Evolutionary conservation across 805 yeast genomes (phyloP), one percentile per base, ranked within the genome.

Genomic region (Wickerhamomyces strasburgensis): DNA sequence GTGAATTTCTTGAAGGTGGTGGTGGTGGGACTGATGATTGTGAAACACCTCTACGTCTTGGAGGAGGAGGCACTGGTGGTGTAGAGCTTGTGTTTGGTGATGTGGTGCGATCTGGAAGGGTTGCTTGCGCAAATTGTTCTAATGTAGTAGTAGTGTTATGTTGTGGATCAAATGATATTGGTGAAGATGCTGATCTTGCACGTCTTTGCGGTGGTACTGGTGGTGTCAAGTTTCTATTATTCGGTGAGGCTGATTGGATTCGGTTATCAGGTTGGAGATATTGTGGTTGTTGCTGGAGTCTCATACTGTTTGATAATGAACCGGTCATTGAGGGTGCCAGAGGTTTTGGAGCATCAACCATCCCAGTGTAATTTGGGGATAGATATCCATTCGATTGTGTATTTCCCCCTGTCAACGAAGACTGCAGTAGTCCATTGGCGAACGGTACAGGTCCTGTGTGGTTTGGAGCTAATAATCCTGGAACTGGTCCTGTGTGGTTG

Each of bases 321-420:
- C 70, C 70, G 1, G 71, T 65, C 33, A 64, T 60, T 21, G 68
- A 51, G 4, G 70, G 70, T 33, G 51, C 53, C 35, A 64, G 39
- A 5, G 61, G 58, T 28, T 45, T n/a, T 46, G 40, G 19, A 19
- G 33, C 6, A 17, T 18, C 19, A 11, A 32, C 10, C 5, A 6
- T 19, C 19, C 43, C 41, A 25, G 38, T 33, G 36, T 40, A 29
- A 18, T 39, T 40, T 19, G 54, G 49, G 13, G 48, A 42, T 19
- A 49, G 26, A 15, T 27, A 31, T 1, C 42, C 47, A 24, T 32
- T 29, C 8, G 31, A 28, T 19, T 26, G 33, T 16, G 29, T 29
- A 26, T 14, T 19, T 25, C 29, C 27, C 10, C 36, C 40, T 8
- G 43, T 36, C 3, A 14, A 3, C 14, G 15, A 24, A 11, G 45